Conservation (phyloP, 192 early-diverging fungal genomes). For the Allomyces arbusculus region DNA sequence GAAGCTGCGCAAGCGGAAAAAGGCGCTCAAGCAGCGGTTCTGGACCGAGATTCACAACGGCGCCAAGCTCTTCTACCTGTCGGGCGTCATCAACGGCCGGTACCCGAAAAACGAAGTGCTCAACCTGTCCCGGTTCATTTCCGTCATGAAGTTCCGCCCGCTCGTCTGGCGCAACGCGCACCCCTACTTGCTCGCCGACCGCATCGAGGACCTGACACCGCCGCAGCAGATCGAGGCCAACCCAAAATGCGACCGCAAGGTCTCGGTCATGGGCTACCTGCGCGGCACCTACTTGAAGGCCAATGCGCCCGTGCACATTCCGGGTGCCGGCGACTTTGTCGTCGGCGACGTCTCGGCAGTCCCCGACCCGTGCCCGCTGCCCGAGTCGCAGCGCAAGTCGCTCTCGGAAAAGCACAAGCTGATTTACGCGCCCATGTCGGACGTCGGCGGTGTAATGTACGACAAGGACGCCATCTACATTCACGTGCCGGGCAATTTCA, state of each 20-base stretch:
- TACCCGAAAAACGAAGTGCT: slow-evolving; percentile 85
- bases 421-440: slow-evolving; percentile 95
- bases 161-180: slow-evolving; percentile 91
- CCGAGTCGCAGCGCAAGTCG: slow-evolving; percentile 73
- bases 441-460: slow-evolving; percentile 94
- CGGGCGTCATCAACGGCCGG: slow-evolving; percentile 79
- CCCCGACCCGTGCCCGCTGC: slow-evolving; percentile 89
- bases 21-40: slow-evolving; percentile 91
- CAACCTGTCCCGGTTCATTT: slow-evolving; percentile 90
- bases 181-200: slow-evolving; percentile 92
- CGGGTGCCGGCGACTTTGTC: slow-evolving; percentile 76
- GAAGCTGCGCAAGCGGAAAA: slow-evolving; percentile 67
- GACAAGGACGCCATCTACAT: slow-evolving; percentile 99
- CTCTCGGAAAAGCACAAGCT: slow-evolving; percentile 87
- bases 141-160: slow-evolving; percentile 96
- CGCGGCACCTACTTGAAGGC: slow-evolving; percentile 85
- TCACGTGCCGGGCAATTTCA: slow-evolving; percentile 72
- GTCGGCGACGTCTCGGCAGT: slow-evolving; percentile 55
- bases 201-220: slow-evolving; percentile 89
- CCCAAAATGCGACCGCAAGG: slow-evolving; percentile 75
- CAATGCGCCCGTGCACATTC: slow-evolving; percentile 77
- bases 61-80: slow-evolving; percentile 96
- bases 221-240: slow-evolving; percentile 58
- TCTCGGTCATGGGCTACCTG: slow-evolving; percentile 87
- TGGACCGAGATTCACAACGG: slow-evolving; percentile 99